Percentiles rank a stretch among this genome's conserved stretches.
These are phyloP conservation scores for Micractinium conductrix DNA, from an alignment of 139 green algal species.

Conservation along the genomic window DNA sequence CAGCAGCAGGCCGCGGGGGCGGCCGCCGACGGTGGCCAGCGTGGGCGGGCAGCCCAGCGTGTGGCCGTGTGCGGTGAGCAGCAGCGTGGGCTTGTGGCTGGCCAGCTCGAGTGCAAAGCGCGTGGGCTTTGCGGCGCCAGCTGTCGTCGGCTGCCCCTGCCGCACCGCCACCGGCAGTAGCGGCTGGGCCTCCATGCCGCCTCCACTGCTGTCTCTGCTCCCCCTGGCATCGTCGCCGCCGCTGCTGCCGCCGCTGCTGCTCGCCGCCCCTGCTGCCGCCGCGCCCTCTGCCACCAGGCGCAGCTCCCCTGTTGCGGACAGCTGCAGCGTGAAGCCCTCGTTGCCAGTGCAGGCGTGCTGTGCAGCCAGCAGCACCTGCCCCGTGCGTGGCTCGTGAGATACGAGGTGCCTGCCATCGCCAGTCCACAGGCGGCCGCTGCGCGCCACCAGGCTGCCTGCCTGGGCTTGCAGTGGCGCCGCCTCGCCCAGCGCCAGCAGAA, in stretches of 20 bases:
- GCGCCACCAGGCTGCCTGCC: background rate
- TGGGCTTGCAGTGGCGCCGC: background rate
- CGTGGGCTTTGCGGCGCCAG: background rate
- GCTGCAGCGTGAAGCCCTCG: slow-evolving; percentile 27
- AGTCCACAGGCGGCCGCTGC: background rate
- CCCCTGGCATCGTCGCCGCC: background rate
- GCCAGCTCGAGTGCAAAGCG: slow-evolving; percentile 29
- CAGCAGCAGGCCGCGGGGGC: background rate
- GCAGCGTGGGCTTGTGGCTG: slow-evolving; percentile 18
- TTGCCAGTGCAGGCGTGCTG: slow-evolving; percentile 15
- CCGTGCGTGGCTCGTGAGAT: slow-evolving; percentile 1
- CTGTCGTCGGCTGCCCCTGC: background rate
- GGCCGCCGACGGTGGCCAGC: background rate
- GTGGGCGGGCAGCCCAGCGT: slow-evolving; percentile 16
- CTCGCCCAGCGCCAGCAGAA: slow-evolving; percentile 26
- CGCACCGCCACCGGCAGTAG: background rate
- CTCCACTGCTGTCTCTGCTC: background rate
- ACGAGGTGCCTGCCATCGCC: slow-evolving; percentile 3
- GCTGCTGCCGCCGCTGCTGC: background rate
- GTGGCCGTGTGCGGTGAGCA: slow-evolving; percentile 37
- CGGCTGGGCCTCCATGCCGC: background rate
- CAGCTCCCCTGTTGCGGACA: background rate
- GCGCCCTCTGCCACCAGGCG: background rate
- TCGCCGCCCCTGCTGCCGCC: background rate
- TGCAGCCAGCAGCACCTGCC: slow-evolving; percentile 9